Conservation (phyloP, 768 basidiomycete species). For the Arthromyces matolae region DNA sequence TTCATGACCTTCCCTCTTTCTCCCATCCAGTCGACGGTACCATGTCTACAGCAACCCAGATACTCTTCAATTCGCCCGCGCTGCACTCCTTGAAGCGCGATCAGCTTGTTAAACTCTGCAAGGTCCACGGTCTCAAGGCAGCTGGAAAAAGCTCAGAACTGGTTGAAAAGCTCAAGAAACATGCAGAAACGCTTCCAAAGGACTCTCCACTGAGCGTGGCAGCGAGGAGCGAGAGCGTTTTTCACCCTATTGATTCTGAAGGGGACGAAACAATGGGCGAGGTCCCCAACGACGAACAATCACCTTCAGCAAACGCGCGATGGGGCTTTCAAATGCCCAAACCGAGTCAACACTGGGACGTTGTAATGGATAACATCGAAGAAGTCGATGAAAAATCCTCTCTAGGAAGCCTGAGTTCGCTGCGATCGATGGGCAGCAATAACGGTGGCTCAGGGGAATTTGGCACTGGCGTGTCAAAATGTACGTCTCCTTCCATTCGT, state of each 20-base stretch:
- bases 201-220: conserved; percentile 56
- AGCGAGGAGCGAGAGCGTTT: conserved; percentile 41
- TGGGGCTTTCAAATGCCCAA: conserved; percentile 36
- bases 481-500: conserved; percentile 33
- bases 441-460: conserved; percentile 58
- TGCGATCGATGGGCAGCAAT: conserved; percentile 32
- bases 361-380: conserved; percentile 80
- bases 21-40: neutral
- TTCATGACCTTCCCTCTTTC: conserved; percentile 7
- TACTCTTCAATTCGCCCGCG: conserved; percentile 82
- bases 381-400: conserved; percentile 59
- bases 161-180: conserved; percentile 62
- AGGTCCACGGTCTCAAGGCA: conserved; percentile 76
- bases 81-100: conserved; percentile 80
- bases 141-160: conserved; percentile 77
- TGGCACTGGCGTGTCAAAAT: conserved; percentile 61
- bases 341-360: conserved; percentile 80
- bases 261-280: conserved; percentile 26
- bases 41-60: conserved; percentile 74
- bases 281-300: conserved; percentile 12
- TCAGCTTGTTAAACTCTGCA: conserved; percentile 83
- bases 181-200: conserved; percentile 60
- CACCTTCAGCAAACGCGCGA: conserved; percentile 8
- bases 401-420: conserved; percentile 47
- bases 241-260: conserved; percentile 27